A percentile compares a stretch with the other conserved stretches of the same genome.
These are phyloP conservation scores for Medicago lupulina DNA, from an alignment of 306 rosid species.

Conservation along the genomic window DNA sequence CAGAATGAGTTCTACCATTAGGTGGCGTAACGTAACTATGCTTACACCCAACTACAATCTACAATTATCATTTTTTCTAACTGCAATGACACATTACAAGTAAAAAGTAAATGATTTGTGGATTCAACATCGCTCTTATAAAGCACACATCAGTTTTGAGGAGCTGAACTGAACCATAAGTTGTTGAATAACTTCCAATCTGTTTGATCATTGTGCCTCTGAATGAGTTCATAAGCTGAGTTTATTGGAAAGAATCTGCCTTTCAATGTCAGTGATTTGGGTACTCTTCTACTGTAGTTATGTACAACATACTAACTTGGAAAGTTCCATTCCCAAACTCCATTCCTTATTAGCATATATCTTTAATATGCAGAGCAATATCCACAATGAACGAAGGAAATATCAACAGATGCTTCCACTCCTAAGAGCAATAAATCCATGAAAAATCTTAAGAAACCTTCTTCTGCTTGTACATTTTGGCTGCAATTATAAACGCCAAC, in stretches of 20 bases:
- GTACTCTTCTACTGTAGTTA: not conserved
- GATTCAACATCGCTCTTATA: not conserved
- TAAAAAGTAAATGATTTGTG: not conserved
- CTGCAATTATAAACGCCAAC: slow-evolving; percentile 56
- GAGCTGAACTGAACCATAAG: not conserved
- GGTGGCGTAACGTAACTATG: not conserved
- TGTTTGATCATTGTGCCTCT: not conserved
- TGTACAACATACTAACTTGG: not conserved
- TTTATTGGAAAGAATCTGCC: not conserved
- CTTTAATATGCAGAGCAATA: slow-evolving; percentile 19
- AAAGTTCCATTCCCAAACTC: not conserved
- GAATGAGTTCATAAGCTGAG: slow-evolving; percentile 2
- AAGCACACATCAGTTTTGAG: not conserved
- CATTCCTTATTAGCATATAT: not conserved
- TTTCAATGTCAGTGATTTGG: not conserved
- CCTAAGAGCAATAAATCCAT: not conserved
- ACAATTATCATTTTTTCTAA: not conserved
- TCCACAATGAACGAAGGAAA: slow-evolving; percentile 8
- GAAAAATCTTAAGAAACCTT: not conserved
- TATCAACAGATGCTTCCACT: slow-evolving; percentile 18
- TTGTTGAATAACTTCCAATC: not conserved
- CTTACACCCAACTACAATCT: not conserved
- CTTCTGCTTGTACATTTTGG: slow-evolving; percentile 68
- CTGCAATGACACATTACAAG: not conserved
- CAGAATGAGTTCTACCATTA: not conserved